phyloP scores from a whole-genome alignment of 2,329 filamentous ascomycete species.

The Dactylonectria estremocensis region DNA sequence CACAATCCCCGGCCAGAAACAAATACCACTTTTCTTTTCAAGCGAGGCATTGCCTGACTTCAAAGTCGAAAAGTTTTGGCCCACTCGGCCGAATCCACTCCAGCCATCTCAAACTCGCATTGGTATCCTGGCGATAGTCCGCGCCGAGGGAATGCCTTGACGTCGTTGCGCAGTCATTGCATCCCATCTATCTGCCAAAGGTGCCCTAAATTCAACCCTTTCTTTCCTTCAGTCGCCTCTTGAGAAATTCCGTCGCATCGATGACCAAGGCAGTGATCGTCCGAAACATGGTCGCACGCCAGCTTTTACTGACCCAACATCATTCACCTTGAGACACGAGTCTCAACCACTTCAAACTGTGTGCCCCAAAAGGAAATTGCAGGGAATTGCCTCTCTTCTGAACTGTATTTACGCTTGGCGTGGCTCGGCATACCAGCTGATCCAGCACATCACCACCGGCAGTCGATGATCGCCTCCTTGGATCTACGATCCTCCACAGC shows the following conservation, averaged over 20 bases:
- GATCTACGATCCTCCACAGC: conserved; percentile 18
- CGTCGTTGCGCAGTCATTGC: conserved; percentile 21
- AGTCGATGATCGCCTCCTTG: conserved; percentile 17
- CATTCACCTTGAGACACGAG: conserved; percentile 26
- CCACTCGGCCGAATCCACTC: conserved; percentile 1
- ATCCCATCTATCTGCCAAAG: conserved; percentile 27
- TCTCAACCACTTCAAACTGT: conserved; percentile 18
- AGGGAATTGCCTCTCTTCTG: conserved; percentile 12
- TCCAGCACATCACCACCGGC: conserved; percentile 22
- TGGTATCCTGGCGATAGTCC: conserved; percentile 4
- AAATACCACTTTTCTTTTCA: not conserved
- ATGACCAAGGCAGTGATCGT: conserved; percentile 33
- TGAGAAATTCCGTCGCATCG: conserved; percentile 8
- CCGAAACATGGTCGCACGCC: conserved; percentile 14
- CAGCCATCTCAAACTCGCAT: not conserved
- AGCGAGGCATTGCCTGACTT: conserved; percentile 4
- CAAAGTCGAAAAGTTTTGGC: not conserved
- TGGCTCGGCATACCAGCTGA: conserved; percentile 22
- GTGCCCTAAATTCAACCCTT: not conserved
- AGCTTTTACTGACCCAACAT: conserved; percentile 20
- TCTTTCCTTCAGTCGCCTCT: not conserved
- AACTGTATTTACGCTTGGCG: not conserved
- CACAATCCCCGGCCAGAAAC: not conserved
- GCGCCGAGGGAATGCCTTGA: conserved; percentile 34
- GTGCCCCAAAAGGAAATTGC: conserved; percentile 4